Base-by-base conservation (phyloP, 768 basidiomycete genomes). In the Mycena polygramma region DNA sequence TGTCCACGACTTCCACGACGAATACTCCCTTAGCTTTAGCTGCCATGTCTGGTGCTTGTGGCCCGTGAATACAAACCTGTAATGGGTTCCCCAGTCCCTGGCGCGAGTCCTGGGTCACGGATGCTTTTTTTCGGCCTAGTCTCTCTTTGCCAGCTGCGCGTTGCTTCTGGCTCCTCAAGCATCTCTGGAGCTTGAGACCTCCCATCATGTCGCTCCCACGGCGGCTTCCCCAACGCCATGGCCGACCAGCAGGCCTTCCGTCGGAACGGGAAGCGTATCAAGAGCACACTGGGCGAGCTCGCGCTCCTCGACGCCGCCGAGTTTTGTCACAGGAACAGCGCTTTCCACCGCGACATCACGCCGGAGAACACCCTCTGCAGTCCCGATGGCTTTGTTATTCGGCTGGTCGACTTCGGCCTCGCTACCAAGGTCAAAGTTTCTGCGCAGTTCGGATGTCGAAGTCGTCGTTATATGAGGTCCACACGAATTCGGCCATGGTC, bases 401-500 rank as follows among this genome's bases (percentile, higher is more conserved):
- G 39, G 39, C 39, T 39, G 39, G 39, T 13, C 39, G 39, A 39
- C 13, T 39, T 39, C 39, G 39, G 39, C 7, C 39, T 39, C 39
- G 39, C 39, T 7, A 39, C 20, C 14, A 8, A 48, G 39, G 13
- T 39, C 39, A 13, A 13, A 7, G 39, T 39, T 39, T 39, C 39
- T 7, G 7, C 7, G 39, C 39, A 39, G 39, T 39, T 39, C 13
- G 39, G 39, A 39, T 39, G 39, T 20, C 85, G 86, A 1, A 83
- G 77, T 17, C 52, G 71, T 4, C 70, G 68, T 30, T 86, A 85
- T 52, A 84, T 85, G 82, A 68, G 65, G 13, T 39, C 39, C 89
- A 91, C 62, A 93, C 92, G 75, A 93, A 94, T 92, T 93, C 90
- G 66, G 91, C 91, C 87, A 94, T 90, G 69, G 90, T 90, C 77